Conservation (phyloP, 2,329 filamentous ascomycete species). For the Alternaria gansuensis region DNA sequence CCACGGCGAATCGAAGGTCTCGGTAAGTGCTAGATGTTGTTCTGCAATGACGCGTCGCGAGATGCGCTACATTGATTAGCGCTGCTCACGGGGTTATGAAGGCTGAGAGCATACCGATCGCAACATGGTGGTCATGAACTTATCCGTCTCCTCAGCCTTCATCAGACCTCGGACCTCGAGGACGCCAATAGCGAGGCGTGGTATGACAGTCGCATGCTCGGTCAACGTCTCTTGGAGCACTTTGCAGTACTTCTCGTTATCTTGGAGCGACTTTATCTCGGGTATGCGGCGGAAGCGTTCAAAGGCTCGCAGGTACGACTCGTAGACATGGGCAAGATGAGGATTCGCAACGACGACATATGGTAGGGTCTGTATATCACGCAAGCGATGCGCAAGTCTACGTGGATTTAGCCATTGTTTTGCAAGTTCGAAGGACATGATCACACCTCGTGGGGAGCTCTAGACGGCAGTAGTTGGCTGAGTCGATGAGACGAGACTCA, state of each 20-base stretch:
- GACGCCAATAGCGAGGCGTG: constrained; percentile 92
- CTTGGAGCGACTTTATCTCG: constrained; percentile 83
- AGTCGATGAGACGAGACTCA: constrained; percentile 86
- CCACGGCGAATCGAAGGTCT: constrained; percentile 90
- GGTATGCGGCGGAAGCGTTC: constrained; percentile 85
- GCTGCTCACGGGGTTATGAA: background rate
- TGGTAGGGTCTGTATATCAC: constrained; percentile 95
- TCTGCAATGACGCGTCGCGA: constrained; percentile 96
- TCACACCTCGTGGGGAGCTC: constrained; percentile 83
- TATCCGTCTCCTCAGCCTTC: constrained; percentile 81
- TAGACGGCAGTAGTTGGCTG: constrained; percentile 95
- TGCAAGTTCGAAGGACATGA: background rate
- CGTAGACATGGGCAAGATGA: constrained; percentile 93
- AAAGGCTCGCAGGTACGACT: constrained; percentile 96
- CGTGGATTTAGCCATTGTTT: constrained; percentile 25
- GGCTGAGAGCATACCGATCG: constrained; percentile 72
- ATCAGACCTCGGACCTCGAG: constrained; percentile 88
- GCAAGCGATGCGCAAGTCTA: constrained; percentile 89
- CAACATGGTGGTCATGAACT: constrained; percentile 93
- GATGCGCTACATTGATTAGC: constrained; percentile 70
- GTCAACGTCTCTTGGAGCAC: constrained; percentile 80
- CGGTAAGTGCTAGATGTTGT: constrained; percentile 92
- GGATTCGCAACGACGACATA: constrained; percentile 96
- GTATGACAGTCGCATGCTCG: constrained; percentile 92
- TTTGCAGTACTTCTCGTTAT: constrained; percentile 88